phyloP scores from a whole-genome alignment of 1,284 basidiomycete species.

The Papiliotrema laurentii region DNA sequence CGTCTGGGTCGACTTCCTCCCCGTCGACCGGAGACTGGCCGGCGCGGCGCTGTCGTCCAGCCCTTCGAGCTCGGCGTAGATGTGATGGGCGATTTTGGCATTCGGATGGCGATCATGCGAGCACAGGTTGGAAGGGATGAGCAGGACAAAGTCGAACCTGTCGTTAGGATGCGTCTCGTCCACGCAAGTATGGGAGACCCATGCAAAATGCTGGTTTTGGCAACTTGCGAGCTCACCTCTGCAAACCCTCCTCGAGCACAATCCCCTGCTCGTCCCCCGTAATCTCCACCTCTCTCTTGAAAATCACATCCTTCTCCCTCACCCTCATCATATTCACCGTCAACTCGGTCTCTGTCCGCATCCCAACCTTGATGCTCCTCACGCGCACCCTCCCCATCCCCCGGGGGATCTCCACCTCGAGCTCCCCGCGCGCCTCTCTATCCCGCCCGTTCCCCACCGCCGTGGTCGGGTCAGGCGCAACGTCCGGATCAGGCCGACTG shows the following conservation, averaged over 20 bases:
- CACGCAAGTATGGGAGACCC: no score
- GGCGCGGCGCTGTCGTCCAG: no score
- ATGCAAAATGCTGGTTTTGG: no score
- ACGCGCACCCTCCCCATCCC: conserved; percentile 4
- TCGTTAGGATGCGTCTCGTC: neutral
- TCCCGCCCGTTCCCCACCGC: conserved; percentile 5
- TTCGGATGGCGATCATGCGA: conserved; percentile 23
- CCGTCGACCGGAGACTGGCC: no score
- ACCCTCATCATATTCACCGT: conserved; percentile 13
- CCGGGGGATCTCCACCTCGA: conserved; percentile 11
- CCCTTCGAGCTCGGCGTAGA: conserved; percentile 24
- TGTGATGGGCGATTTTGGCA: conserved; percentile 17
- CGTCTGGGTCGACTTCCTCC: no score
- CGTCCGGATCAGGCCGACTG: neutral
- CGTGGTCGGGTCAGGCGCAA: neutral
- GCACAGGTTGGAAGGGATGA: conserved; percentile 19
- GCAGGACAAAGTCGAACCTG: conserved; percentile 29
- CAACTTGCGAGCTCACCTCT: conserved; percentile 17
- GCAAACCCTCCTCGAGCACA: conserved; percentile 17
- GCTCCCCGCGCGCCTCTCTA: conserved; percentile 11
- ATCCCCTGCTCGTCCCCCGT: conserved; percentile 19
- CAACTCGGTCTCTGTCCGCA: conserved; percentile 12
- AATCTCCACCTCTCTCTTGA: conserved; percentile 22
- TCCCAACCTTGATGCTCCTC: conserved; percentile 16
- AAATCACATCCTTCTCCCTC: conserved; percentile 22